Evolutionary conservation across 805 yeast genomes (phyloP).

Genomic region (Wickerhamomyces silvicola): DNA sequence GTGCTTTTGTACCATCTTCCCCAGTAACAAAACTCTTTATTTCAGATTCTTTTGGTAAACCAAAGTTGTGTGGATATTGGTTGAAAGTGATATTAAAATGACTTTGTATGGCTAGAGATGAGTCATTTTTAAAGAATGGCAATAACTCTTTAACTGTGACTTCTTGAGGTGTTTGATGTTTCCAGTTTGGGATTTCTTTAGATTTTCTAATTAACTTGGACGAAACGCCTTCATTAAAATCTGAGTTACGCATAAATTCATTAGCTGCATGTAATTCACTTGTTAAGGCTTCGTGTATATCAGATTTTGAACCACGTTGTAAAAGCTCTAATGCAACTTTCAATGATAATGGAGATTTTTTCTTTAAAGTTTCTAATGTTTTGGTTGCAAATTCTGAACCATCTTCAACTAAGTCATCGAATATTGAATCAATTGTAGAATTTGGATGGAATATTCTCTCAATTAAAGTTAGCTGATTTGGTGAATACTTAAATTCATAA

Average conservation of each 20-base stretch:
- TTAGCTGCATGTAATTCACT: constrained; percentile 74
- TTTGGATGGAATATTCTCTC: constrained; percentile 58
- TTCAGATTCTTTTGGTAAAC: constrained; percentile 69
- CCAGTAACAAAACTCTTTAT: constrained; percentile 66
- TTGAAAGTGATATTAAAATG: constrained; percentile 31
- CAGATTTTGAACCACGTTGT: constrained; percentile 49
- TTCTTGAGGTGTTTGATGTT: constrained; percentile 36
- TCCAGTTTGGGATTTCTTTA: constrained; percentile 42
- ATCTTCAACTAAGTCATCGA: constrained; percentile 40
- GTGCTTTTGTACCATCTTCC: constrained; percentile 37
- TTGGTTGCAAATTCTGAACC: constrained; percentile 61
- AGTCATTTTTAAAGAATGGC: constrained; percentile 25
- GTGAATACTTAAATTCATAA: constrained; percentile 51
- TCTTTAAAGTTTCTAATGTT: constrained; percentile 47
- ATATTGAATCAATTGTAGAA: constrained; percentile 39
- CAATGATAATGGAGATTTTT: constrained; percentile 75
- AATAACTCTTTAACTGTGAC: constrained; percentile 26
- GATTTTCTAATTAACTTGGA: constrained; percentile 59
- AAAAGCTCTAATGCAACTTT: constrained; percentile 66
- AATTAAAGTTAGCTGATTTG: constrained; percentile 54
- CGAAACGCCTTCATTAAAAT: constrained; percentile 65
- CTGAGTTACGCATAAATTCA: constrained; percentile 59
- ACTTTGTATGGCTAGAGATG: constrained; percentile 24
- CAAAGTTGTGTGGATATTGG: constrained; percentile 51
- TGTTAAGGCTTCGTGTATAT: constrained; percentile 60